Evolutionary conservation across 2,329 filamentous ascomycete genomes (phyloP).

Genomic region (Colletotrichum kahawae): DNA sequence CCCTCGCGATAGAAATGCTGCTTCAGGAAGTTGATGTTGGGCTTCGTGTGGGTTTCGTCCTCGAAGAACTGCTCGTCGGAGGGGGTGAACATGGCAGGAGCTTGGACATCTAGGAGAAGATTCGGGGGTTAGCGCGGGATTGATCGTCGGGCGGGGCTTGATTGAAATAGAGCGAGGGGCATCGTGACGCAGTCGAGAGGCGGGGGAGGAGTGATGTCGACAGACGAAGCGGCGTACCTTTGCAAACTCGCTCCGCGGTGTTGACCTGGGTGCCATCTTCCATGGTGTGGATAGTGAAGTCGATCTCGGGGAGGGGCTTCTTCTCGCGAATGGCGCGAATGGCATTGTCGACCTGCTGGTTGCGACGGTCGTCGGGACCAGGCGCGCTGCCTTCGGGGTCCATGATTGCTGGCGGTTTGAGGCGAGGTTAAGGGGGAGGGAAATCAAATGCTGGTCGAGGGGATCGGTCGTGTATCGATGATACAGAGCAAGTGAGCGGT

Average conservation of each 20-base stretch:
- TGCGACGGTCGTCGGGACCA: slow-evolving; percentile 53
- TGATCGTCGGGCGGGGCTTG: slow-evolving; percentile 19
- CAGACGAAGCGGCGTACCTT: slow-evolving; percentile 69
- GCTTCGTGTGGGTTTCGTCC: slow-evolving; percentile 83
- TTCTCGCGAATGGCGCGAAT: slow-evolving; percentile 93
- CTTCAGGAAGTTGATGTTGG: slow-evolving; percentile 92
- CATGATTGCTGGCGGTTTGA: slow-evolving; percentile 40
- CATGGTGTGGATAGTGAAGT: slow-evolving; percentile 98
- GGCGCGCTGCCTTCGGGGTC: slow-evolving; percentile 46
- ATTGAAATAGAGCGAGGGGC: slow-evolving; percentile 12
- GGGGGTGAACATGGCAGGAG: slow-evolving; percentile 90
- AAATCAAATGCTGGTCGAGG: not conserved
- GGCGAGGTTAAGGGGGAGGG: not conserved
- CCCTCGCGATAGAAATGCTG: slow-evolving; percentile 98
- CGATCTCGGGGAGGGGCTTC: slow-evolving; percentile 95
- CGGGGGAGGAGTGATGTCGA: slow-evolving; percentile 15
- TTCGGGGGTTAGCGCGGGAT: slow-evolving; percentile 25
- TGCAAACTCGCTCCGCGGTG: slow-evolving; percentile 95
- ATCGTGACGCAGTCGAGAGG: slow-evolving; percentile 20
- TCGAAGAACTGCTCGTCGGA: slow-evolving; percentile 95
- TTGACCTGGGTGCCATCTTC: slow-evolving; percentile 95
- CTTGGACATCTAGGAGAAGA: slow-evolving; percentile 82
- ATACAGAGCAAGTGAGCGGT: slow-evolving; percentile 18
- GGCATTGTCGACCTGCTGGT: slow-evolving; percentile 80
- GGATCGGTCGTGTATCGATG: slow-evolving; percentile 14